A percentile compares a stretch with the other conserved stretches of the same genome.
Conservation (phyloP, 2,329 filamentous ascomycete genomes). For the Diaporthe longicolla region DNA sequence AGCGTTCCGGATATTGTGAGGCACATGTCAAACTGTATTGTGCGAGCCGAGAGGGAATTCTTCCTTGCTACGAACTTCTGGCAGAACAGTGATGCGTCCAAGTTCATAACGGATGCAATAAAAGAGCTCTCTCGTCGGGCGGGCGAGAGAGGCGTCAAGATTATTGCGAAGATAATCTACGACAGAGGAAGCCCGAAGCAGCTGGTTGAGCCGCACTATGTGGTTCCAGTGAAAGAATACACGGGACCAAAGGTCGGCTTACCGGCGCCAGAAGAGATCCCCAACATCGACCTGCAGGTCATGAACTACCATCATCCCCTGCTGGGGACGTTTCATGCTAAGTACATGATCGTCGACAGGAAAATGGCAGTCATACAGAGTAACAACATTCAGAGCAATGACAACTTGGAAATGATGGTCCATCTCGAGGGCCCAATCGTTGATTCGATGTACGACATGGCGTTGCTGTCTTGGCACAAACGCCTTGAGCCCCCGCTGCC, state of each 20-base stretch:
- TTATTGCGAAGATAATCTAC: conserved; percentile 82
- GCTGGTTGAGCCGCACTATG: conserved; percentile 74
- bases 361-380: conserved; percentile 79
- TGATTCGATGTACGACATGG: conserved; percentile 81
- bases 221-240: conserved; percentile 71
- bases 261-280: conserved; percentile 75
- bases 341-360: conserved; percentile 83
- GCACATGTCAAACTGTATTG: conserved; percentile 84
- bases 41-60: conserved; percentile 78
- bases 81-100: conserved; percentile 77
- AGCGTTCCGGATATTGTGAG: conserved; percentile 77
- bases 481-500: conserved; percentile 72
- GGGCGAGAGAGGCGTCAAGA: conserved; percentile 66
- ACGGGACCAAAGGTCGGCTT: conserved; percentile 70
- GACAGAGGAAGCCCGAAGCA: conserved; percentile 78
- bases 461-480: conserved; percentile 80
- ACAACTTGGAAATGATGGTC: conserved; percentile 86
- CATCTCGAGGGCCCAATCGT: conserved; percentile 84
- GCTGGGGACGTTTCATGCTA: conserved; percentile 82
- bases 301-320: conserved; percentile 79
- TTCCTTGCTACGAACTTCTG: conserved; percentile 84
- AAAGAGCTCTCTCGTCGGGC: conserved; percentile 77
- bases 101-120: conserved; percentile 77
- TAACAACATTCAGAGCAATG: conserved; percentile 85
- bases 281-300: conserved; percentile 79